Conservation (phyloP, 768 basidiomycete genomes). For the Russula foetens region DNA sequence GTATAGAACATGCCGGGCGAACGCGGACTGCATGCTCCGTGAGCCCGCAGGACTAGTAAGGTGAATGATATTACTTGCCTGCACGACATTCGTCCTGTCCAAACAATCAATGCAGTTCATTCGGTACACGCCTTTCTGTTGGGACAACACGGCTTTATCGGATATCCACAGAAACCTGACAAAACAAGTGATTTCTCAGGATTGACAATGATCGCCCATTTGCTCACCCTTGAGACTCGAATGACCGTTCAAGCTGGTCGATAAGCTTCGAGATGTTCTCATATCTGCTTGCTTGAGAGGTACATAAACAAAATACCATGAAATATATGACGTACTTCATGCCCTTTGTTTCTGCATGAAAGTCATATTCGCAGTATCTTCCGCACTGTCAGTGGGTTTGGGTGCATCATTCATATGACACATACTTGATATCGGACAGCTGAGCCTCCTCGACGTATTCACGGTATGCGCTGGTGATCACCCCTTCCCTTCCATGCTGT, state of each 20-base stretch:
- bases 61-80: slow-evolving; percentile 35
- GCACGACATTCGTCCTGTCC: slow-evolving; percentile 91
- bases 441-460: slow-evolving; percentile 54
- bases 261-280: slow-evolving; percentile 85
- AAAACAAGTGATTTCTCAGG: neutral
- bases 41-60: neutral
- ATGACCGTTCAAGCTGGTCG: slow-evolving; percentile 57
- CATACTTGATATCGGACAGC: slow-evolving; percentile 50
- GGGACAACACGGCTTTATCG: slow-evolving; percentile 56
- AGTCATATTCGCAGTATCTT: slow-evolving; percentile 83
- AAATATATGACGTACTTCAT: slow-evolving; percentile 62
- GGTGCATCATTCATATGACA: neutral
- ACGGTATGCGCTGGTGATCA: slow-evolving; percentile 69
- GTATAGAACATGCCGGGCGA: slow-evolving; percentile 76
- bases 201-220: neutral
- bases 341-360: slow-evolving; percentile 87
- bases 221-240: slow-evolving; percentile 70
- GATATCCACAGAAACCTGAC: slow-evolving; percentile 78
- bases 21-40: slow-evolving; percentile 61
- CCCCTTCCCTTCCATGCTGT: slow-evolving; percentile 79
- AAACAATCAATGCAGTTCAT: slow-evolving; percentile 95
- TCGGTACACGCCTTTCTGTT: slow-evolving; percentile 81
- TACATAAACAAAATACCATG: slow-evolving; percentile 12
- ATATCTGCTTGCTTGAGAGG: slow-evolving; percentile 42
- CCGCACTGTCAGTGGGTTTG: neutral